Base-by-base conservation (phyloP, 768 basidiomycete genomes). In the Leucocoprinus leucothites region DNA sequence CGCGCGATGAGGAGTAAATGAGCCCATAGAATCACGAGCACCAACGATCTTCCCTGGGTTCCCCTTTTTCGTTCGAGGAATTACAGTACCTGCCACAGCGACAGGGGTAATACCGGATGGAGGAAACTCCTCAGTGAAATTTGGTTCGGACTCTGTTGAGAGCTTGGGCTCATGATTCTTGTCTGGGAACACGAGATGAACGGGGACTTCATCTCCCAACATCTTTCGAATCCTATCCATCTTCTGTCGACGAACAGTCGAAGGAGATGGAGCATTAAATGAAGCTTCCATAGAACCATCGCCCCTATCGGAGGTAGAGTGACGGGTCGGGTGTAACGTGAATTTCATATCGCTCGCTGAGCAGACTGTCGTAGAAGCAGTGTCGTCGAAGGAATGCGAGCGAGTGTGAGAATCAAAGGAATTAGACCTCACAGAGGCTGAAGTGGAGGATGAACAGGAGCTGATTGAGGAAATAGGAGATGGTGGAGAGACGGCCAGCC, bases 121-220 rank as follows among this genome's bases (percentile, higher is more conserved):
- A 35, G 11, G 31, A 11, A 31, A 5, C 31, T 34, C 45, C 25
- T 47, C 24, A 2, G 7, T 6, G 16, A 38, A 38, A n/a, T 26
- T 8, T 8, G 26, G 9, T 14, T 54, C 46, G 19, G 24, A 31
- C 3, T 50, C 53, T 31, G 51, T 28, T 18, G 25, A 31, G 18
- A 36, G 21, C 24, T 54, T 50, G 24, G 36, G 43, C 9, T 48
- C 54, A 31, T 5, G 31, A 31, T 53, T 46, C 5, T 42, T 31
- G 11, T 57, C 61, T 14, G 82, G 77, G 67, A 87, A 87, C 48
- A 89, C 81, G 26, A 86, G 75, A 35, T 80, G 74, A 1, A 77
- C 59, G 6, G 87, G 87, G 19, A 88, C 81, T 24, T 77, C 81
- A 18, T 85, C 75, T 0, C 87, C 87, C 2, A 89, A 75, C 60